Percentiles rank a stretch among this genome's conserved stretches.
phyloP scores from a whole-genome alignment of 2,329 filamentous ascomycete species.

The Thyridium curvatum region DNA sequence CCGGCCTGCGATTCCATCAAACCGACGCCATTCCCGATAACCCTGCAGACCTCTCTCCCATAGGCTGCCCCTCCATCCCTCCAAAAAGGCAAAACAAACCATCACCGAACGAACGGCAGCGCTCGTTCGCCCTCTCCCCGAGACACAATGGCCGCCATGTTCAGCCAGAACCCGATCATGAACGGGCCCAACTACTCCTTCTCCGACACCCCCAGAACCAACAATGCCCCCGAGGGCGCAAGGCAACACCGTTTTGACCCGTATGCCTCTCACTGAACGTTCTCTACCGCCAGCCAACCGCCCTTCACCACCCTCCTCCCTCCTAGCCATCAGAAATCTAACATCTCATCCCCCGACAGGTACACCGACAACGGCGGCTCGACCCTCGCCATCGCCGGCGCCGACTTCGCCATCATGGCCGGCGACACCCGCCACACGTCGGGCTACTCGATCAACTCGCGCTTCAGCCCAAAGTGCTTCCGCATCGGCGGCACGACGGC shows the following conservation, averaged over 20 bases:
- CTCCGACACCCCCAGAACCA: constrained; percentile 50
- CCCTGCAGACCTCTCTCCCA: no score
- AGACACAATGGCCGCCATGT: constrained; percentile 56
- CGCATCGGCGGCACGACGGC: constrained; percentile 89
- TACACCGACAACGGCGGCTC: constrained; percentile 98
- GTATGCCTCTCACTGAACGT: no score
- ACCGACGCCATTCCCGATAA: no score
- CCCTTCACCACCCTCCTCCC: background rate
- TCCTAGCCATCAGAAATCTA: constrained; percentile 4
- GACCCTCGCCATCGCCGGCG: constrained; percentile 88
- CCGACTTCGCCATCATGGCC: constrained; percentile 92
- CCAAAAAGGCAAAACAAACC: no score
- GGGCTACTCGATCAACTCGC: constrained; percentile 98
- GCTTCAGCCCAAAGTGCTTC: constrained; percentile 93
- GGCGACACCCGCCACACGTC: constrained; percentile 94
- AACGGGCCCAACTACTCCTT: constrained; percentile 66
- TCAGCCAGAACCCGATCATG: constrained; percentile 63
- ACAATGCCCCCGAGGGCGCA: constrained; percentile 40
- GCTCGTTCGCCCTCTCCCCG: constrained; percentile 7
- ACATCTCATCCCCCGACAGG: constrained; percentile 33
- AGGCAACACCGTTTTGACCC: constrained; percentile 86
- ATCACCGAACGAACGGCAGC: background rate
- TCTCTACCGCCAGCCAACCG: no score
- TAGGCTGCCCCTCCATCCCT: no score
- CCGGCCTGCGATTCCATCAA: no score